These are phyloP conservation scores for Talaromyces trachyspermus DNA, from an alignment of 495 filamentous ascomycete species.

Conservation along the genomic window DNA sequence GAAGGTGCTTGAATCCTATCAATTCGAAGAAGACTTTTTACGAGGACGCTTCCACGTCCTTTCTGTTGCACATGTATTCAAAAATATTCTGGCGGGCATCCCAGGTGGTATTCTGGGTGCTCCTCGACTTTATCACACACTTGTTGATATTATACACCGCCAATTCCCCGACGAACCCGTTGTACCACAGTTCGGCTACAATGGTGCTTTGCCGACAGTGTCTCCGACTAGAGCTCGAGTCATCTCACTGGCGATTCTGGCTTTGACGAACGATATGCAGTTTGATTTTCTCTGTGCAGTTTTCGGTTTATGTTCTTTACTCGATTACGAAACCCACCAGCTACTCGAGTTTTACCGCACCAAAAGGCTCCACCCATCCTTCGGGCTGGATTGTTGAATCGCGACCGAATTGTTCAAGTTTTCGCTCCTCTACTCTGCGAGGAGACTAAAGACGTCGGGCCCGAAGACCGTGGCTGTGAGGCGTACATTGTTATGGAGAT, in stretches of 20 bases:
- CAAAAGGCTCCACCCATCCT: slow-evolving; percentile 12
- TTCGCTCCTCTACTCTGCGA: slow-evolving; percentile 30
- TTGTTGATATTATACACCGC: slow-evolving; percentile 56
- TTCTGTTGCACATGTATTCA: slow-evolving; percentile 67
- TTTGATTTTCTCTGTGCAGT: slow-evolving; percentile 34
- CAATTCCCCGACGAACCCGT: slow-evolving; percentile 34
- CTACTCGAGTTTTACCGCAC: slow-evolving; percentile 13
- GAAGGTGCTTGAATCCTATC: slow-evolving; percentile 24
- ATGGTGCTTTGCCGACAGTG: slow-evolving; percentile 10
- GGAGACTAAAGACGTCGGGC: slow-evolving; percentile 6
- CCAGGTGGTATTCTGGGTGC: slow-evolving; percentile 72
- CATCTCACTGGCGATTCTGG: slow-evolving; percentile 33
- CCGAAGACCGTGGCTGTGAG: slow-evolving; percentile 25
- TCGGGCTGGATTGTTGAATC: slow-evolving; percentile 13
- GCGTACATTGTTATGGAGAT: slow-evolving; percentile 24
- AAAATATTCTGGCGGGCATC: slow-evolving; percentile 59
- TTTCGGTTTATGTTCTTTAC: slow-evolving; percentile 27
- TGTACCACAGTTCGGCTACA: slow-evolving; percentile 7
- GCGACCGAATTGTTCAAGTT: slow-evolving; percentile 23
- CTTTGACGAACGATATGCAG: slow-evolving; percentile 29
- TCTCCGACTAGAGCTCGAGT: slow-evolving; percentile 19
- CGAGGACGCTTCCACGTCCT: slow-evolving; percentile 35
- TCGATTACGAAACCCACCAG: slow-evolving; percentile 21
- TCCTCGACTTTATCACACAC: slow-evolving; percentile 52
- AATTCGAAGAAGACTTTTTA: slow-evolving; percentile 50